Evolutionary conservation across 768 basidiomycete species (phyloP).

Genomic region (Rhizopogon roseolus): DNA sequence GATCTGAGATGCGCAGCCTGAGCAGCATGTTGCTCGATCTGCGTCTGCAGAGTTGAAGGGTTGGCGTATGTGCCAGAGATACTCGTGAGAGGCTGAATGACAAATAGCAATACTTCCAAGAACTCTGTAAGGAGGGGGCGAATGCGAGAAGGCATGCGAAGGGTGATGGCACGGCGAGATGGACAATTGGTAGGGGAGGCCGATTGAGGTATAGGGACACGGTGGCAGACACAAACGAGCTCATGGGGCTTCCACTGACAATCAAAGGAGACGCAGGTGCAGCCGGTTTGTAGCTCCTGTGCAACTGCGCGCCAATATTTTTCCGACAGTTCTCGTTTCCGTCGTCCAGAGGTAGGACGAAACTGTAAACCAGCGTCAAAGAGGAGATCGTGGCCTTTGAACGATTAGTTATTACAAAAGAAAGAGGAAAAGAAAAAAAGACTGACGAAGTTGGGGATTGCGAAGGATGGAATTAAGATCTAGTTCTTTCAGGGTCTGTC

Average conservation of each 20-base stretch:
- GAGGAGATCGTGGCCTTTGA: slow-evolving; percentile 79
- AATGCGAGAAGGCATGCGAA: slow-evolving; percentile 71
- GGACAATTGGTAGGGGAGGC: slow-evolving; percentile 42
- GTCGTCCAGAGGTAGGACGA: slow-evolving; percentile 67
- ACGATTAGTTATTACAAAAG: not conserved
- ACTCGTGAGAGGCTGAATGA: slow-evolving; percentile 76
- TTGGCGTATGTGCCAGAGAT: slow-evolving; percentile 57
- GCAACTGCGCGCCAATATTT: slow-evolving; percentile 83
- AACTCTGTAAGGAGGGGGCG: slow-evolving; percentile 68
- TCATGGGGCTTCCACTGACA: slow-evolving; percentile 47
- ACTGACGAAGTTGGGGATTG: slow-evolving; percentile 88
- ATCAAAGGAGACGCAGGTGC: slow-evolving; percentile 81
- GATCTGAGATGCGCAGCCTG: slow-evolving; percentile 65
- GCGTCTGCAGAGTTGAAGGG: slow-evolving; percentile 52
- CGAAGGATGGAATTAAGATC: slow-evolving; percentile 83
- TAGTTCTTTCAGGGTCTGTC: slow-evolving; percentile 77
- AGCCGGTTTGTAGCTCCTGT: slow-evolving; percentile 74
- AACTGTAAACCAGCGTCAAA: slow-evolving; percentile 86
- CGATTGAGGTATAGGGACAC: slow-evolving; percentile 35
- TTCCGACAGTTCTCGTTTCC: slow-evolving; percentile 68
- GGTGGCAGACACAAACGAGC: slow-evolving; percentile 52
- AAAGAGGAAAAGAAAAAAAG: slow-evolving; percentile 4
- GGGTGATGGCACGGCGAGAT: slow-evolving; percentile 45
- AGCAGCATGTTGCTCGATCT: slow-evolving; percentile 57
- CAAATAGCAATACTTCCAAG: slow-evolving; percentile 73